phyloP scores from a whole-genome alignment of 306 rosid genomes.

The Erythrophleum fordii region DNA sequence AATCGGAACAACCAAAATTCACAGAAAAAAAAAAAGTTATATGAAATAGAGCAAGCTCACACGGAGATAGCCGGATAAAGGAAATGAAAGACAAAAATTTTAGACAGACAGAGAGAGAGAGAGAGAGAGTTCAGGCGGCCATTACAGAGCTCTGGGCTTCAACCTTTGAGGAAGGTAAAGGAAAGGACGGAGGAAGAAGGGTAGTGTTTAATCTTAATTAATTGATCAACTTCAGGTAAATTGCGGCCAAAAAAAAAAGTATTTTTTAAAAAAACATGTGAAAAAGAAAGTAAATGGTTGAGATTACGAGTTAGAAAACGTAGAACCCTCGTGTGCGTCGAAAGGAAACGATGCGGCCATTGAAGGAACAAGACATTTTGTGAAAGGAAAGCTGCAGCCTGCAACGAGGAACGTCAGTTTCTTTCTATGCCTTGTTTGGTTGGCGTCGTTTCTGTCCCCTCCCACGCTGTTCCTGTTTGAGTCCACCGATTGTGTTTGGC shows the following conservation, averaged over 20 bases:
- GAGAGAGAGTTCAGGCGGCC: constrained; percentile 15
- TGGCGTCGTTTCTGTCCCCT: constrained; percentile 11
- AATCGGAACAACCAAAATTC: constrained; percentile 14
- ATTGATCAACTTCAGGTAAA: constrained; percentile 38
- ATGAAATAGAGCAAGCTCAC: constrained; percentile 33
- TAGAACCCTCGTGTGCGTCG: constrained; percentile 31
- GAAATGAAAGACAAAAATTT: background rate
- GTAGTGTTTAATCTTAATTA: constrained; percentile 26
- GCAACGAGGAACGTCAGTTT: constrained; percentile 29
- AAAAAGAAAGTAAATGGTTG: background rate
- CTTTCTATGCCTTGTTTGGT: constrained; percentile 3
- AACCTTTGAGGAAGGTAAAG: constrained; percentile 5
- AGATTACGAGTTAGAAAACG: background rate
- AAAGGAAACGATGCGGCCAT: constrained; percentile 4
- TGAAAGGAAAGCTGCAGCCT: constrained; percentile 13
- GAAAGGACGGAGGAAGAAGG: background rate
- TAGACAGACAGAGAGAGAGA: too few species aligned
- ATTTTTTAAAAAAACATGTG: background rate
- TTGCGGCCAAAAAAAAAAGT: background rate
- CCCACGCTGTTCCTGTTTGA: background rate
- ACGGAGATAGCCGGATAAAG: constrained; percentile 13
- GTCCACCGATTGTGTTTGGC: background rate
- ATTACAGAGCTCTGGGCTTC: constrained; percentile 26
- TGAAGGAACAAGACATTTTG: background rate
- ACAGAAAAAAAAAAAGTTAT: background rate